phyloP scores from a whole-genome alignment of 768 basidiomycete genomes.

The Podaxis sp. region DNA sequence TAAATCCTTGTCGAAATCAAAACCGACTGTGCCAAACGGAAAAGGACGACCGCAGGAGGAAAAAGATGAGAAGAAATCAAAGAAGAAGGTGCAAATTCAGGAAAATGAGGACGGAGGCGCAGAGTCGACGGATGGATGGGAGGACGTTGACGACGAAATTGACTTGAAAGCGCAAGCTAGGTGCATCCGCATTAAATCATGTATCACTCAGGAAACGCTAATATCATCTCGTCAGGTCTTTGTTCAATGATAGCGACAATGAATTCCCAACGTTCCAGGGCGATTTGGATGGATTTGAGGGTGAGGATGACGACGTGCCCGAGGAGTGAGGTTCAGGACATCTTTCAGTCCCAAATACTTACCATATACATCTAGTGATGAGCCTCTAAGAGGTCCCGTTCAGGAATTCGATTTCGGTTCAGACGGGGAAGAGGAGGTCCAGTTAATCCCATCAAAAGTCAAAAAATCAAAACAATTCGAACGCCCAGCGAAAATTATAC shows the following conservation, averaged over 20 bases:
- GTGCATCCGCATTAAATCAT: constrained; percentile 28
- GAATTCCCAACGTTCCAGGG: constrained; percentile 34
- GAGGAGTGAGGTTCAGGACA: constrained; percentile 17
- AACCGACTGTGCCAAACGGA: constrained; percentile 17
- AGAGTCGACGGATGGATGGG: constrained; percentile 56
- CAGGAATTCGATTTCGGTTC: constrained; percentile 68
- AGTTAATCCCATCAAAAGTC: constrained; percentile 34
- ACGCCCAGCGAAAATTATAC: constrained; percentile 48
- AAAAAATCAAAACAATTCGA: constrained; percentile 56
- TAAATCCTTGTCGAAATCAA: constrained; percentile 23
- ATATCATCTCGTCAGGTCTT: constrained; percentile 31
- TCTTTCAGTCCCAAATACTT: background rate
- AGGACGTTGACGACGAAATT: constrained; percentile 53
- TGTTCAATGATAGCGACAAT: constrained; percentile 49
- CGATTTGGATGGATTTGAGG: constrained; percentile 50
- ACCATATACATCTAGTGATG: constrained; percentile 39
- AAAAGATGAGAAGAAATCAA: constrained; percentile 1
- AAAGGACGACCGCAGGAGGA: constrained; percentile 20
- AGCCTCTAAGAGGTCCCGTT: constrained; percentile 46
- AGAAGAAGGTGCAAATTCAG: constrained; percentile 14
- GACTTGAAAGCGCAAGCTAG: constrained; percentile 42
- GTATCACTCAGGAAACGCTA: background rate
- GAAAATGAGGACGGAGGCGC: constrained; percentile 20
- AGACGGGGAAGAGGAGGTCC: constrained; percentile 53
- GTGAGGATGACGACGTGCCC: constrained; percentile 47